phyloP scores from a whole-genome alignment of 176 grass and related monocot genomes.

The Chloris gayana region DNA sequence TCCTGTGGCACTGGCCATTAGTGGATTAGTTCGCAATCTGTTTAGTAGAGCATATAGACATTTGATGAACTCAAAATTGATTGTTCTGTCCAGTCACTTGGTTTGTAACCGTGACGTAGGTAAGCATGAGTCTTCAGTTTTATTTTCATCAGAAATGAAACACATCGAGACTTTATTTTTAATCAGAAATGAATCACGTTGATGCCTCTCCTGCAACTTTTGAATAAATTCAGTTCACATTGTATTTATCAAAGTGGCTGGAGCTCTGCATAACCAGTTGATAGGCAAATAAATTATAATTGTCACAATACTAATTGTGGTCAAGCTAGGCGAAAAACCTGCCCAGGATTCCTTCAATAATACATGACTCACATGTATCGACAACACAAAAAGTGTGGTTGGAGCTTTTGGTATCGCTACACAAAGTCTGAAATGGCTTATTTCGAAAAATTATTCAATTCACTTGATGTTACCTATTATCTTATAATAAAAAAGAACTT shows the following conservation, averaged over 20 bases:
- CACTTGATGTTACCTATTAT: background rate
- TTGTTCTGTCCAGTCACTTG: background rate
- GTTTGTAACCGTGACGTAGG: background rate
- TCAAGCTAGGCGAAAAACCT: background rate
- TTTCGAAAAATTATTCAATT: background rate
- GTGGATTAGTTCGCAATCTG: background rate
- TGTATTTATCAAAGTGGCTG: background rate
- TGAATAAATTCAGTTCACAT: background rate
- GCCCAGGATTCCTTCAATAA: background rate
- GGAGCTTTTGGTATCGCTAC: background rate
- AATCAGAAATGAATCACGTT: background rate
- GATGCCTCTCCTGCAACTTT: background rate
- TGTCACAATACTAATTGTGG: background rate
- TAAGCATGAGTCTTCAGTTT: background rate
- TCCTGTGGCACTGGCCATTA: background rate
- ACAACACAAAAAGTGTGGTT: background rate
- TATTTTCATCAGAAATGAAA: background rate
- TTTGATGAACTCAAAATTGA: background rate
- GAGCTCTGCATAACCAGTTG: background rate
- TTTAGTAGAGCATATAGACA: slow-evolving; percentile 16
- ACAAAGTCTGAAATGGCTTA: background rate
- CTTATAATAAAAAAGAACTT: background rate
- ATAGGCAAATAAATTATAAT: background rate
- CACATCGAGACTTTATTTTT: background rate
- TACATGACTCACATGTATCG: background rate